phyloP scores from a whole-genome alignment of 371 early-diverging fungal species.

The Capillidium heterosporum region DNA sequence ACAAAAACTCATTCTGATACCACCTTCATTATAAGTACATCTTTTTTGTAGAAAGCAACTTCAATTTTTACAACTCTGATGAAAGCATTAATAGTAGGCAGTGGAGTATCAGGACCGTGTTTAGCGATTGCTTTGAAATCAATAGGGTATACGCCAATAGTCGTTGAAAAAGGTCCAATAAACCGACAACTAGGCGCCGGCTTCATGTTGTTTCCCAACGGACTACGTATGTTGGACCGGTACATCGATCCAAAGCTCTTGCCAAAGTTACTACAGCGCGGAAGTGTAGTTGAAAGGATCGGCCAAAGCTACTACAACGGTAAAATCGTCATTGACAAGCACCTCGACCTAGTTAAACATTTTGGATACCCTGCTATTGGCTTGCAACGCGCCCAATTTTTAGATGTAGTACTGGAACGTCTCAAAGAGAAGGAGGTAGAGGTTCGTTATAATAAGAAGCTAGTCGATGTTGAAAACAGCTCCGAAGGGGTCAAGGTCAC shows the following conservation, averaged over 20 bases:
- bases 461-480: neutral
- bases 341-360: neutral
- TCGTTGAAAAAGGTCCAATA: neutral
- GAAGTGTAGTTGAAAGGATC: neutral
- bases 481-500: neutral
- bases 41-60: too few relatives aligned
- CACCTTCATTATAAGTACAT: too few relatives aligned
- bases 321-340: neutral
- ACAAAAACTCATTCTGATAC: too few relatives aligned
- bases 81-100: neutral
- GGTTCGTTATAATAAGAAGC: neutral
- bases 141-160: neutral
- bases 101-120: neutral
- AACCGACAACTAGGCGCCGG: neutral
- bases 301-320: neutral
- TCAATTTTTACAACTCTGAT: too few relatives aligned
- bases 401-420: neutral
- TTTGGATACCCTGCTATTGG: neutral
- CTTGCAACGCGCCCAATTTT: neutral
- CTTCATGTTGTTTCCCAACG: neutral
- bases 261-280: neutral
- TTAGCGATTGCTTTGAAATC: neutral
- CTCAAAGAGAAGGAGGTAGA: neutral
- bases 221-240: neutral
- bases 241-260: neutral